Conservation (phyloP, 345 rosid species). For the Toxicodendron radicans region DNA sequence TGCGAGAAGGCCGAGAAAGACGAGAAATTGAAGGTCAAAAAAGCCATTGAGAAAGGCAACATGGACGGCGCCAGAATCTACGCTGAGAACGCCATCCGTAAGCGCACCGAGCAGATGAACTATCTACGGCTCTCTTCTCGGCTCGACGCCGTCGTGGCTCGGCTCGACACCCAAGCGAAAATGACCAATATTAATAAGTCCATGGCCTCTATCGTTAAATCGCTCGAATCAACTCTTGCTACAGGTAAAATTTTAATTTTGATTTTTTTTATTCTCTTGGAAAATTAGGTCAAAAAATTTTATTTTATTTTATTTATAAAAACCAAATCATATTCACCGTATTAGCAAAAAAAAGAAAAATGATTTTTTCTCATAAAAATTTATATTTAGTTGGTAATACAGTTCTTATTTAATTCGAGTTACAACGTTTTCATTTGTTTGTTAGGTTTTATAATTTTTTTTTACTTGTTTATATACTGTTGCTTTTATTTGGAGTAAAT, state of each 20-base stretch:
- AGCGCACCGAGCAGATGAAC: constrained; percentile 97
- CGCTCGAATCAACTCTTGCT: constrained; percentile 85
- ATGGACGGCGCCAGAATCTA: constrained; percentile 99
- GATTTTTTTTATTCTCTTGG: not conserved
- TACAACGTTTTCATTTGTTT: too few species aligned
- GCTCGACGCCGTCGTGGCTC: constrained; percentile 92
- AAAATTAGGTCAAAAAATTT: not conserved
- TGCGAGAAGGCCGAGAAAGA: constrained; percentile 99
- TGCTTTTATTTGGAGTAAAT: not conserved
- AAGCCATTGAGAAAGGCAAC: constrained; percentile 98
- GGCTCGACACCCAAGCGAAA: constrained; percentile 95
- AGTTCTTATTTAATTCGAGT: not conserved
- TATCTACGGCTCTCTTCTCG: constrained; percentile 90
- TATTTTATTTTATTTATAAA: too few species aligned
- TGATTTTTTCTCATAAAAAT: too few species aligned
- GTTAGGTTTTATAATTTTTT: not conserved
- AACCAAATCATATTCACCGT: too few species aligned
- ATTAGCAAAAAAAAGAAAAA: too few species aligned
- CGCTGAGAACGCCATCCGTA: constrained; percentile 94
- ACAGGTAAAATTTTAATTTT: constrained; percentile 48
- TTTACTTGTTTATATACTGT: not conserved
- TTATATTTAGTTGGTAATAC: not conserved
- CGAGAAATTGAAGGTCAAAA: constrained; percentile 94
- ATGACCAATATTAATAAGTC: constrained; percentile 90
- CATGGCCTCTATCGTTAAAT: constrained; percentile 84